Evolutionary conservation across 495 filamentous ascomycete species (phyloP), one percentile per base, ranked within the genome.

Genomic region (Platismatia glauca): DNA sequence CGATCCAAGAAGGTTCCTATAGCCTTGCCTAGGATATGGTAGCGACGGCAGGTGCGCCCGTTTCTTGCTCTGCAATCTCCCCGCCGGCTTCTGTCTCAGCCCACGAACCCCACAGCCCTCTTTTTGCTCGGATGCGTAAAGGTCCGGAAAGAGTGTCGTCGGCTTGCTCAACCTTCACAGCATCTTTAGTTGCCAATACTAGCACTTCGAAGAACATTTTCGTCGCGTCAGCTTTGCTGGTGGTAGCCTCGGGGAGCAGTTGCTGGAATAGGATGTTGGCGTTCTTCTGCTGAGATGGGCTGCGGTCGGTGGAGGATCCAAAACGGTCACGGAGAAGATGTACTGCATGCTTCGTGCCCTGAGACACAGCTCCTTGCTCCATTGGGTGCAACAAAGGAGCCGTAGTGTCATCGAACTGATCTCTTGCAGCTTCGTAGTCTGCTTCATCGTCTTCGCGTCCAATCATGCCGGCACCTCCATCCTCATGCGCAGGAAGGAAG

Each of bases 141-240:
- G 84, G 82, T 6, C 83, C 87, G 52, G 90, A 91, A 44, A 96
- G 82, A 38, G 80, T 74, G 20, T 83, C 82, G 55, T 84, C 79
- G n/a, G 79, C 77, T 75, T 98, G 94, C 70, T 97, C 92, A n/a
- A 97, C 89, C 72, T 95, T 93, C 70, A 98, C 88, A 41, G 94
- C 94, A 74, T 97, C 95, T 79, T 97, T 97, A 16, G 94, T 98
- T 15, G 95, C 95, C 57, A 98, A 77, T 7, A 97, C 94, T 46
- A 98, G 78, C 41, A 92, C 85, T 75, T 98, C 95, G 64, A 97
- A 97, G 77, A 98, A 98, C 93, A 98, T 96, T 79, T 96, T 96
- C 44, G 94, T 97, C 4, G 95, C 95, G 67, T 97, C 94, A 16
- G 85, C 85, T 69, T 88, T 87, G 57, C 81, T 86, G 3, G 94